Base-by-base conservation (phyloP, 1,284 basidiomycete species). In the Apiotrichum laibachii region DNA sequence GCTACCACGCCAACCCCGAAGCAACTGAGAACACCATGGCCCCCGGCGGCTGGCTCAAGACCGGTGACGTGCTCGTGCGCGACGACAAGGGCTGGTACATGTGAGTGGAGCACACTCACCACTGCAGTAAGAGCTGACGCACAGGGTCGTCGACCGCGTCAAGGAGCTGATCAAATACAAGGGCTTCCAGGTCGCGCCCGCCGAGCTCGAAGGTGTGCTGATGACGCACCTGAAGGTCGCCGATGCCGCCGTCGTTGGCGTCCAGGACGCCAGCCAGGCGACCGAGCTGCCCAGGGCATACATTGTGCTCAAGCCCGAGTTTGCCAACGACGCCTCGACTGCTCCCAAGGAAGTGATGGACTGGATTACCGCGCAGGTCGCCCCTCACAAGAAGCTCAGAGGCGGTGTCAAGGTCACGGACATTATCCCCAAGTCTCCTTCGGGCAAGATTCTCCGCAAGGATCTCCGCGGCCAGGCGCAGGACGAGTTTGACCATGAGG, bases 111-210 rank as follows among this genome's bases (percentile, higher is more conserved):
- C 12, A 47, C 86, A 31, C 7, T 31, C 4, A 3, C 3, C 26
- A 31, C 18, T 9, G 33, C 15, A 21, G 3, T n/a, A 19, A 18
- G 21, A 19, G 5, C 5, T 12, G 11, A 21, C 43, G 2, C 26
- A 10, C 49, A 73, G 71, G 19, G 73, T 79, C 42, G 73, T 77
- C 31, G 77, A 79, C 60, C 62, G 77, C 45, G 81, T 85, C 63
- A 92, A 92, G 67, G 89, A 92, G 69, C 77, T 92, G 40, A 89
- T 92, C 78, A 91, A 92, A 72, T 91, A 90, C 62, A 79, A 79
- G 59, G 77, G 77, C 9, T 76, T 68, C 58, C 75, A 77, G 82
- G 90, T 92, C 15, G 84, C 90, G 0, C 90, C 90, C 0, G 89
- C 90, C 0, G 90, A 91, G 66, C 81, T 92, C 2, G 90, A 92